phyloP scores from a whole-genome alignment of 2,329 filamentous ascomycete genomes.

The Diplodia seriata region DNA sequence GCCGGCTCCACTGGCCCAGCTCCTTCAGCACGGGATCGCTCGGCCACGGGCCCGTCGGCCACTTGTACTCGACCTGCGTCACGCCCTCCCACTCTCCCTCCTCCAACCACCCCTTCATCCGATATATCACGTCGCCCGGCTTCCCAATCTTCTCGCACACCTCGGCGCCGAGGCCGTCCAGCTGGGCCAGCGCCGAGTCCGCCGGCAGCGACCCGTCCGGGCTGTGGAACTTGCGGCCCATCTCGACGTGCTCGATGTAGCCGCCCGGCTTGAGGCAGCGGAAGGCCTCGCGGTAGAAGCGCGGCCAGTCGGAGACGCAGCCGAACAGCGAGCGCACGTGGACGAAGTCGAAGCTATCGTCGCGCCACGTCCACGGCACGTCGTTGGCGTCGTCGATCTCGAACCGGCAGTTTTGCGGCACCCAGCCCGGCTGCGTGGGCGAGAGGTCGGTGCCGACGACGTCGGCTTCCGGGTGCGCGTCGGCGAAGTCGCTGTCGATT shows the following conservation, averaged over 20 bases:
- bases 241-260: constrained; percentile 42
- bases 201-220: constrained; percentile 38
- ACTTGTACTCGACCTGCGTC: constrained; percentile 49
- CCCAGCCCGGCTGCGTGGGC: constrained; percentile 48
- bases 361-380: constrained; percentile 21
- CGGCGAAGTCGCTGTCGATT: constrained; percentile 29
- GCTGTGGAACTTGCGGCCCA: constrained; percentile 37
- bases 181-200: constrained; percentile 39
- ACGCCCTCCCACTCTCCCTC: constrained; percentile 63
- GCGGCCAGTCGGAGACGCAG: constrained; percentile 38
- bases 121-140: constrained; percentile 45
- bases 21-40: constrained; percentile 44
- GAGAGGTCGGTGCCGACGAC: constrained; percentile 58
- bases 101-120: constrained; percentile 53
- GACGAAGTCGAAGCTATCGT: constrained; percentile 56
- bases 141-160: constrained; percentile 42
- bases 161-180: constrained; percentile 39
- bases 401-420: constrained; percentile 56
- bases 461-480: constrained; percentile 45
- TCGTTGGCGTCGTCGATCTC: constrained; percentile 56
- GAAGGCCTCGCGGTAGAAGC: constrained; percentile 37
- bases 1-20: constrained; percentile 43
- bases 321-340: constrained; percentile 43
- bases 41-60: constrained; percentile 46
- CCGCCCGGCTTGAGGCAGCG: constrained; percentile 40